phyloP scores from a whole-genome alignment of 805 yeast genomes.

The Gaillardinia entomophila region DNA sequence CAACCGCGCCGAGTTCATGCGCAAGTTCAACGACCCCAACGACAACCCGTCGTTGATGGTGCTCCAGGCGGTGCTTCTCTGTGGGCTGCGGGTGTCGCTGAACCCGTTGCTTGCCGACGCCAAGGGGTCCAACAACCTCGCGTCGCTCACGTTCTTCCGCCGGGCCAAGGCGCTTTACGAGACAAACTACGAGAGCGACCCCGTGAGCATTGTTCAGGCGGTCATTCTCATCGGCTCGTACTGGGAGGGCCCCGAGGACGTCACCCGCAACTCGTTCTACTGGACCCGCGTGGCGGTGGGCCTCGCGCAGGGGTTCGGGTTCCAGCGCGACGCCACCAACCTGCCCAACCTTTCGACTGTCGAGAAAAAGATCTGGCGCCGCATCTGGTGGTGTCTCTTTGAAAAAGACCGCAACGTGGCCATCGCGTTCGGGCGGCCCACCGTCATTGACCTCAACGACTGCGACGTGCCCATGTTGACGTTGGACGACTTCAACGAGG shows the following conservation, averaged over 20 bases:
- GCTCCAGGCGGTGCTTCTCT: conserved; percentile 61
- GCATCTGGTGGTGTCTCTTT: conserved; percentile 76
- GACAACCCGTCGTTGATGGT: conserved; percentile 61
- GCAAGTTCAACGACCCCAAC: conserved; percentile 45
- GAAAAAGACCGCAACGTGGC: conserved; percentile 66
- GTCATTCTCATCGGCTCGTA: conserved; percentile 58
- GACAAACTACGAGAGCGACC: conserved; percentile 61
- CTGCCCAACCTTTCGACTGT: conserved; percentile 33
- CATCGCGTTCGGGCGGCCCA: conserved; percentile 70
- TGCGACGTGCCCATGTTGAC: conserved; percentile 72
- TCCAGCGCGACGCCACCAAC: conserved; percentile 53
- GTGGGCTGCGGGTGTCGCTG: conserved; percentile 58
- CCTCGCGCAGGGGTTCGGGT: conserved; percentile 70
- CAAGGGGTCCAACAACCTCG: conserved; percentile 47
- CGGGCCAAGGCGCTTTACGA: conserved; percentile 75
- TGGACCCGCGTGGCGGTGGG: conserved; percentile 68
- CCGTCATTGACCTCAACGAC: conserved; percentile 62
- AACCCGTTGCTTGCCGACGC: conserved; percentile 49
- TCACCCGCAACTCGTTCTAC: conserved; percentile 58
- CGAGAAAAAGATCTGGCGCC: conserved; percentile 48
- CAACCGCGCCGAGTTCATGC: conserved; percentile 57
- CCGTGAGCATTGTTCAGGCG: conserved; percentile 56
- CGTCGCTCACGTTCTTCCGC: conserved; percentile 49
- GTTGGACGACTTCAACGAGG: conserved; percentile 58
- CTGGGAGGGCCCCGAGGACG: conserved; percentile 72